Conservation (phyloP, 345 rosid species). For the Linum lewisii region DNA sequence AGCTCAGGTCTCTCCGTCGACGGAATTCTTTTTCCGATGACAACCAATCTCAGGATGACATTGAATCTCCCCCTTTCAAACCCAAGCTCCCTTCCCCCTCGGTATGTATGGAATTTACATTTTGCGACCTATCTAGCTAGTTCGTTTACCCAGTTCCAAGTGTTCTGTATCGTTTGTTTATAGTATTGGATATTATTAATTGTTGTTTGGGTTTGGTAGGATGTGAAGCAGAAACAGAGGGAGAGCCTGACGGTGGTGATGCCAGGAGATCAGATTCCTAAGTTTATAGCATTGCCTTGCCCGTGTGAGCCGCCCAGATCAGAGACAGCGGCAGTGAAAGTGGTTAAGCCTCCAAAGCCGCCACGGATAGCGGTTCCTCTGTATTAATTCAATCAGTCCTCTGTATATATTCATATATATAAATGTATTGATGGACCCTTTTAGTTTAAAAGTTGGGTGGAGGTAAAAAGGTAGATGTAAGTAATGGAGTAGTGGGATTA, state of each 20-base stretch:
- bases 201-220: slow-evolving; percentile 22
- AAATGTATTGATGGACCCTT: too few species aligned
- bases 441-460: too few species aligned
- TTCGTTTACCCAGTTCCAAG: not conserved
- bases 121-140: not conserved
- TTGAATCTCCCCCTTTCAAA: slow-evolving; percentile 48
- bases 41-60: slow-evolving; percentile 16
- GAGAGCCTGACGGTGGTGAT: slow-evolving; percentile 75
- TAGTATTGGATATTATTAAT: too few species aligned
- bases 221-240: slow-evolving; percentile 33
- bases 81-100: slow-evolving; percentile 21
- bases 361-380: slow-evolving; percentile 37
- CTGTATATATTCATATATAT: slow-evolving; percentile 19
- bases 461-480: too few species aligned
- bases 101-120: slow-evolving; percentile 25
- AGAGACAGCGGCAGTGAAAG: slow-evolving; percentile 32
- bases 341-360: slow-evolving; percentile 16
- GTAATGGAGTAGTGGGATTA: too few species aligned
- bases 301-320: slow-evolving; percentile 59
- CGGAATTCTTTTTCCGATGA: slow-evolving; percentile 34
- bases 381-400: slow-evolving; percentile 29
- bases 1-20: slow-evolving; percentile 74
- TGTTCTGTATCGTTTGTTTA: not conserved
- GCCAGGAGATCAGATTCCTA: slow-evolving; percentile 83
- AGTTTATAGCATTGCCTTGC: slow-evolving; percentile 89